These are phyloP conservation scores for Amylostereum chailletii DNA, from an alignment of 1,284 basidiomycete species.

Conservation along the genomic window DNA sequence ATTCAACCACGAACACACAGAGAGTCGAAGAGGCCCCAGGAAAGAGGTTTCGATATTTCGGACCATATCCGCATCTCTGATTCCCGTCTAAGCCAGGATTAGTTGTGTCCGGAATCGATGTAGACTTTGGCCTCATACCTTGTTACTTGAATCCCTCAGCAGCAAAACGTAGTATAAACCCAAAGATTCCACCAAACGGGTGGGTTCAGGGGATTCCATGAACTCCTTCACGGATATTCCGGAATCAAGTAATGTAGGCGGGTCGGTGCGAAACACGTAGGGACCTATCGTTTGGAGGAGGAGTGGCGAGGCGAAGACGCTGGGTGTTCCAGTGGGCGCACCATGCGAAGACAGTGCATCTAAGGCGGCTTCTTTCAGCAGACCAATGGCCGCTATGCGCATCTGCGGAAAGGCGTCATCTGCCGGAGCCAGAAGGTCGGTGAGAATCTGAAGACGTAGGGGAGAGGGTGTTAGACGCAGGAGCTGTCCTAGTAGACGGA, in stretches of 20 bases:
- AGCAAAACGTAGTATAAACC: slow-evolving; percentile 46
- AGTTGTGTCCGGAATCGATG: not conserved
- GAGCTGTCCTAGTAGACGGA: slow-evolving; percentile 47
- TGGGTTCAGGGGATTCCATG: slow-evolving; percentile 37
- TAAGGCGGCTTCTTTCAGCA: slow-evolving; percentile 58
- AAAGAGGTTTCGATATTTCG: slow-evolving; percentile 20
- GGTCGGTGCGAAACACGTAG: slow-evolving; percentile 39
- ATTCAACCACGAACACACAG: slow-evolving; percentile 20
- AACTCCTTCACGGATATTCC: slow-evolving; percentile 27
- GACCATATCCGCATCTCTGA: slow-evolving; percentile 32
- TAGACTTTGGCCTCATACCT: slow-evolving; percentile 22
- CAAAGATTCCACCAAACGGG: slow-evolving; percentile 42
- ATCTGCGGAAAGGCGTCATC: slow-evolving; percentile 49
- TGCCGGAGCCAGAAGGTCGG: slow-evolving; percentile 35
- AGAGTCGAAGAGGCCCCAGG: slow-evolving; percentile 20
- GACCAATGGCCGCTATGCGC: slow-evolving; percentile 53
- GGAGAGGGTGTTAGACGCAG: slow-evolving; percentile 37
- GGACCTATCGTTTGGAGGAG: slow-evolving; percentile 45
- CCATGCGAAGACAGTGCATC: slow-evolving; percentile 30
- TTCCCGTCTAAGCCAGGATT: slow-evolving; percentile 35
- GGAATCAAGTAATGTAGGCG: slow-evolving; percentile 30
- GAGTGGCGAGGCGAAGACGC: slow-evolving; percentile 37
- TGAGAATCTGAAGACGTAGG: slow-evolving; percentile 43
- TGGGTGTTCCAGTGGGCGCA: slow-evolving; percentile 17
- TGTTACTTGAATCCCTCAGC: slow-evolving; percentile 35